phyloP scores from a whole-genome alignment of 1,284 basidiomycete species.

The Trametes sp. region DNA sequence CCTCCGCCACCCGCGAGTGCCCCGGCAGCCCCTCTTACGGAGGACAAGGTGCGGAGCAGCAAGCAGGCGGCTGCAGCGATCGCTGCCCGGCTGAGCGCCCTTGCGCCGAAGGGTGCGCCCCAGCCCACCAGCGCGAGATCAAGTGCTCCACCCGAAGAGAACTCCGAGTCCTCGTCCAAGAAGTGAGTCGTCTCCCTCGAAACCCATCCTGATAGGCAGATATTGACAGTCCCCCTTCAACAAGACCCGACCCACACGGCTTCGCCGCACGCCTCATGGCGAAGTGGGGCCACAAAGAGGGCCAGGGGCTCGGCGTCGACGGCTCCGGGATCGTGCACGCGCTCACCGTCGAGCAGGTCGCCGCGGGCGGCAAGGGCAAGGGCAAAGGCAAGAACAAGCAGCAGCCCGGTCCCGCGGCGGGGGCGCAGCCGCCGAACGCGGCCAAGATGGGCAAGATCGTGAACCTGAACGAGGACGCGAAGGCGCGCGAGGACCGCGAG shows the following conservation, averaged over 20 bases:
- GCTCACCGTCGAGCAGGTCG: conserved; percentile 78
- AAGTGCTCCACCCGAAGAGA: conserved; percentile 40
- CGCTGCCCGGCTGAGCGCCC: conserved; percentile 72
- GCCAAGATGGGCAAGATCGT: conserved; percentile 85
- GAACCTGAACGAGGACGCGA: conserved; percentile 84
- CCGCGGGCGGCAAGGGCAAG: conserved; percentile 26
- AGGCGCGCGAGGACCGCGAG: conserved; percentile 74
- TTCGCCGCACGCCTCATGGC: conserved; percentile 88
- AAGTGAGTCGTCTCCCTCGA: conserved; percentile 40
- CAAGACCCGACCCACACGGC: conserved; percentile 68
- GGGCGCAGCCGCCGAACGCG: conserved; percentile 1
- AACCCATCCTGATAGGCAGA: not conserved
- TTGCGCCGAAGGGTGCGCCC: conserved; percentile 52
- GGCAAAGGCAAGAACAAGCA: conserved; percentile 48
- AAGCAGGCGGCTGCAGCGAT: conserved; percentile 83
- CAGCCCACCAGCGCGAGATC: conserved; percentile 35
- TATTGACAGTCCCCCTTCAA: not conserved
- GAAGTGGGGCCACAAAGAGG: conserved; percentile 95
- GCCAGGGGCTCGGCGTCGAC: conserved; percentile 87
- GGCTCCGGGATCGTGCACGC: conserved; percentile 89
- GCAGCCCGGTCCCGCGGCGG: conserved; percentile 25
- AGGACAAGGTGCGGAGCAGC: conserved; percentile 62
- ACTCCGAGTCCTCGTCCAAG: conserved; percentile 35
- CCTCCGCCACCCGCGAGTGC: conserved; percentile 32
- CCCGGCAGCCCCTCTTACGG: conserved; percentile 48